These are phyloP conservation scores for Schwanniomyces vanrijiae DNA, from an alignment of 805 yeast species.

Conservation along the genomic window DNA sequence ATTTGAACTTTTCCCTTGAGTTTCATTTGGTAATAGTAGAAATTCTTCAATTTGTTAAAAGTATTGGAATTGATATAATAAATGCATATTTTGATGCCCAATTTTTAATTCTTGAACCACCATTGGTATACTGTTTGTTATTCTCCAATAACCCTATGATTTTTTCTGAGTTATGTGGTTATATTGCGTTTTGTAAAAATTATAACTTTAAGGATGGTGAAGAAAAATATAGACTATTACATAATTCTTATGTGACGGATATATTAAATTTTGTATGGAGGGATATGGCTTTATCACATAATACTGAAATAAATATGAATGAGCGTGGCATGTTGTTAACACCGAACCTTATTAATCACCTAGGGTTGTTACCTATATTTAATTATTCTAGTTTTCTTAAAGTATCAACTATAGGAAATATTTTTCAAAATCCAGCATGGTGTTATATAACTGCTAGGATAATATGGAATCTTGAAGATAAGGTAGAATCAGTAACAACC, in stretches of 20 bases:
- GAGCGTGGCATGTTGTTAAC: constrained; percentile 42
- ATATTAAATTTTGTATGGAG: constrained; percentile 57
- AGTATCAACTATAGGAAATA: constrained; percentile 32
- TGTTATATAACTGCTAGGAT: constrained; percentile 43
- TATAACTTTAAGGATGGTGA: constrained; percentile 22
- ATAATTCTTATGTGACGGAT: constrained; percentile 56
- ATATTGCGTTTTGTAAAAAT: constrained; percentile 42
- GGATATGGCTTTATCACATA: constrained; percentile 48
- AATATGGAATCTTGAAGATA: constrained; percentile 49
- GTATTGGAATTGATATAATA: constrained; percentile 8
- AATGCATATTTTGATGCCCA: constrained; percentile 10
- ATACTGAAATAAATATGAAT: constrained; percentile 19
- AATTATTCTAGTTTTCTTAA: constrained; percentile 30
- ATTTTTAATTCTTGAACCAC: constrained; percentile 38
- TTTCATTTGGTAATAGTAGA: constrained; percentile 11
- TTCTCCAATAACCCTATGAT: constrained; percentile 45
- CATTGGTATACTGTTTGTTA: constrained; percentile 35
- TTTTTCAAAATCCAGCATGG: constrained; percentile 55
- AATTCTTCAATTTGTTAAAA: constrained; percentile 14
- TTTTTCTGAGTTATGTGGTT: constrained; percentile 47
- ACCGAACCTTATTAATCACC: constrained; percentile 26
- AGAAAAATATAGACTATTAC: constrained; percentile 27
- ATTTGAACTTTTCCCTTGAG: constrained; percentile 4
- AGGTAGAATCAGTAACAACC: constrained; percentile 21
- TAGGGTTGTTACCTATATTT: constrained; percentile 29